These are phyloP conservation scores for Ceratobasidium sp. DNA, from an alignment of 1,284 basidiomycete genomes.

Conservation along the genomic window DNA sequence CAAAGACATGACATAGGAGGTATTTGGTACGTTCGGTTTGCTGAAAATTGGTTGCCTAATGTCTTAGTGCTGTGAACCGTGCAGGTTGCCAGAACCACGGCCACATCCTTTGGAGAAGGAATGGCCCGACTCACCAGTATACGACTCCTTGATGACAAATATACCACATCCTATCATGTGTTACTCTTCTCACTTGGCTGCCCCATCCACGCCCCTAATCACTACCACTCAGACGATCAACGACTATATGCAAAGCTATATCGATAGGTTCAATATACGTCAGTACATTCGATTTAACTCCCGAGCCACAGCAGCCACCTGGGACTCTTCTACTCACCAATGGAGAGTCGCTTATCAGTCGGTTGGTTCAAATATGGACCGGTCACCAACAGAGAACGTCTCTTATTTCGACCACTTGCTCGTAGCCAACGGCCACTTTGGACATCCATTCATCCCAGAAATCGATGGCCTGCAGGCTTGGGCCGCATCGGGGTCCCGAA, in stretches of 20 bases:
- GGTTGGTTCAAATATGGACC: background rate
- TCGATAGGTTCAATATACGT: constrained; percentile 60
- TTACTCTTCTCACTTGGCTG: constrained; percentile 65
- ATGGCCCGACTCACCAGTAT: constrained; percentile 71
- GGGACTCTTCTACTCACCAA: constrained; percentile 48
- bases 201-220: constrained; percentile 70
- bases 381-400: background rate
- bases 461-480: constrained; percentile 65
- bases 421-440: constrained; percentile 76
- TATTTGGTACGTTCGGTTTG: constrained; percentile 60
- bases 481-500: constrained; percentile 48
- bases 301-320: constrained; percentile 42
- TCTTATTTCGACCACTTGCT: constrained; percentile 64
- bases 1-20: constrained; percentile 69
- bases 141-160: constrained; percentile 77
- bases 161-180: constrained; percentile 77
- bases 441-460: constrained; percentile 63
- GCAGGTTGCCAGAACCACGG: constrained; percentile 22
- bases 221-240: constrained; percentile 64
- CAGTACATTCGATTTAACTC: constrained; percentile 60
- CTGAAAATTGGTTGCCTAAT: background rate
- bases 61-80: too few relatives aligned
- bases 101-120: constrained; percentile 49
- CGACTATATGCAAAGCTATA: constrained; percentile 66
- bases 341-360: constrained; percentile 52